phyloP scores from a whole-genome alignment of 1,284 basidiomycete species.

The Ustilago loliicola region DNA sequence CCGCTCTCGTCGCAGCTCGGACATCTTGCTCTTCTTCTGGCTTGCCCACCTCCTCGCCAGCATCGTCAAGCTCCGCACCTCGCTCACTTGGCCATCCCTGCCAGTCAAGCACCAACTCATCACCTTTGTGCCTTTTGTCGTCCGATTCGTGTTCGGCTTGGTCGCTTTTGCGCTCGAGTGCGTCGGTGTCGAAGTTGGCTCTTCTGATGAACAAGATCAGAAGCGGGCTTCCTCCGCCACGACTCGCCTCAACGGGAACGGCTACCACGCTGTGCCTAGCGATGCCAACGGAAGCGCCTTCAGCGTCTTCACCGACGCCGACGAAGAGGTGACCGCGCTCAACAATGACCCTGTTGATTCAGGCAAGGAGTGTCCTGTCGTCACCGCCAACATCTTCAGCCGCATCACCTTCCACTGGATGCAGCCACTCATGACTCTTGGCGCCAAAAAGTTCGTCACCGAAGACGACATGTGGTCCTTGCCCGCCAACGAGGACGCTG shows the following conservation, averaged over 20 bases:
- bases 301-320: constrained; percentile 50
- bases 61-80: constrained; percentile 74
- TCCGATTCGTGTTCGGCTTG: constrained; percentile 53
- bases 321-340: constrained; percentile 69
- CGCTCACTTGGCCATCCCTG: constrained; percentile 45
- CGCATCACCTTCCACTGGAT: constrained; percentile 80
- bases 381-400: constrained; percentile 74
- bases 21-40: constrained; percentile 85
- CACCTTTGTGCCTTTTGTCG: constrained; percentile 54
- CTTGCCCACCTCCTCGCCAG: constrained; percentile 77
- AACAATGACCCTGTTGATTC: constrained; percentile 76
- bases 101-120: constrained; percentile 46
- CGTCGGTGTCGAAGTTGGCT: constrained; percentile 57
- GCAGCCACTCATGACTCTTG: constrained; percentile 77
- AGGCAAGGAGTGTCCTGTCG: constrained; percentile 75
- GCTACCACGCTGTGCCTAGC: constrained; percentile 30
- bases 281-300: constrained; percentile 44
- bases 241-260: constrained; percentile 23
- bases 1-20: constrained; percentile 81
- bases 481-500: constrained; percentile 74
- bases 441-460: constrained; percentile 83
- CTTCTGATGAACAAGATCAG: constrained; percentile 16
- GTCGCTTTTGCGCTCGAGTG: constrained; percentile 62
- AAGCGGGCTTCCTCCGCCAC: constrained; percentile 9
- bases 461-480: constrained; percentile 86